Evolutionary conservation across 352 stramenopile genomes (phyloP).

Genomic region (Pelagophyceae sp.): DNA sequence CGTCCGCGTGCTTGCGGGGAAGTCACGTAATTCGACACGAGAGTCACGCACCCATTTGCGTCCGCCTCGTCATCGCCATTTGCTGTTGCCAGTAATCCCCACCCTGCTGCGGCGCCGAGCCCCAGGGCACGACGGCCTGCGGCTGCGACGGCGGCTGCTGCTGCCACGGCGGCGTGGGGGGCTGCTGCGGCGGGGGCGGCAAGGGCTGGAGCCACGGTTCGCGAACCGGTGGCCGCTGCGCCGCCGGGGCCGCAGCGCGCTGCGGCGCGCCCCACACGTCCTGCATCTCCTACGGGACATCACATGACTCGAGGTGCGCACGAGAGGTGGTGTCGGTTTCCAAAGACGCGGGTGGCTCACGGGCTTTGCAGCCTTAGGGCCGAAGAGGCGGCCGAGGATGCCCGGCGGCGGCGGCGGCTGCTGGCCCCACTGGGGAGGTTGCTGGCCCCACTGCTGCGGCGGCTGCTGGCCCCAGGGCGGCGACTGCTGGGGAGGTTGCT

Average conservation of each 20-base stretch:
- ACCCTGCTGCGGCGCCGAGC: neutral
- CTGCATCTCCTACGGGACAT: too few relatives aligned
- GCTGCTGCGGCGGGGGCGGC: neutral
- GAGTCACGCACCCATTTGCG: too few relatives aligned
- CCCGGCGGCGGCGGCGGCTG: neutral
- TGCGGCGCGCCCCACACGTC: constrained; percentile 2
- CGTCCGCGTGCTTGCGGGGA: too few relatives aligned
- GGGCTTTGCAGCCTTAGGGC: neutral
- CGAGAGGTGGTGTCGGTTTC: too few relatives aligned
- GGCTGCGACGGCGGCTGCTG: neutral
- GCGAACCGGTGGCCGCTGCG: neutral
- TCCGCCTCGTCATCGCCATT: constrained; percentile 1
- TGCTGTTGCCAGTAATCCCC: constrained; percentile 1
- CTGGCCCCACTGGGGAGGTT: neutral
- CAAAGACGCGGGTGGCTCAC: neutral
- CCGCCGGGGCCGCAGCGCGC: neutral
- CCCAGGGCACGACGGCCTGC: constrained; percentile 5
- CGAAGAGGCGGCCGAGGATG: constrained; percentile 5
- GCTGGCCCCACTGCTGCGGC: neutral
- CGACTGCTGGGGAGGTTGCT: neutral
- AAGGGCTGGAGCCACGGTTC: neutral
- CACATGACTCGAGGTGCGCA: too few relatives aligned
- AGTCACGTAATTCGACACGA: too few relatives aligned
- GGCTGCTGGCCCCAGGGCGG: constrained; percentile 11
- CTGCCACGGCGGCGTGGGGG: neutral